Base-by-base conservation (phyloP, 371 early-diverging fungal species). In the Mucor plumbeus region DNA sequence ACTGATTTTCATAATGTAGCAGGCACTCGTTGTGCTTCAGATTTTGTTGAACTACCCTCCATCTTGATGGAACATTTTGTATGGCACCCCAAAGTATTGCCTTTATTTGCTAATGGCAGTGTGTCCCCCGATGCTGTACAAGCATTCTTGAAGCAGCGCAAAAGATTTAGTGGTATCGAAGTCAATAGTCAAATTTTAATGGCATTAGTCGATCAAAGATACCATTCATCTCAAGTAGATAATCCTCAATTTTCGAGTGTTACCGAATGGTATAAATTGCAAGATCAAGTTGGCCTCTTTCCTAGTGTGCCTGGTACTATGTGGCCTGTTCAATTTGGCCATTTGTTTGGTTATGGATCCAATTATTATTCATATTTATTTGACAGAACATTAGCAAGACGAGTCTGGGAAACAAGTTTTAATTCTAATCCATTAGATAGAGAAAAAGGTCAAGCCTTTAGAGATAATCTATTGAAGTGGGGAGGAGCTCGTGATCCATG, bases 31-130 rank as follows among this genome's bases (percentile, higher is more conserved):
- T 96, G 96, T 72, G 87, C 93, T 1, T 88, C 95, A 26, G 99
- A 99, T 78, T 97, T 97, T 84, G 97, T 96, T 0, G 99, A 99
- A 74, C 86, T 99, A 17, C 98, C 99, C 1, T 97, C 97, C 4
- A 94, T 95, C 55, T 76, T 99, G 56, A 93, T 96, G 92, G 98
- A 99, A 71, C 88, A 89, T 55, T 96, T 97, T 76, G 91, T 92
- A 0, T 83, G 88, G 15, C 87, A 89, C 26, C 93, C 94, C 4
- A 71, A 85, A 6, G 91, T 95, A 0, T 75, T 95, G 2, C 70
- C 87, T 9, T 70, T 87, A 0, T 89, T 96, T 75, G 91, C 90
- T 0, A 84, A 83, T 7, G 75, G 74, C 8, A 34, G 19, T 33
- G 36, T 59, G 13, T 60, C 75, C 1, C 84, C 83, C 5, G 83